Conservation (phyloP, 768 basidiomycete species). For the Tylopilus sp. region DNA sequence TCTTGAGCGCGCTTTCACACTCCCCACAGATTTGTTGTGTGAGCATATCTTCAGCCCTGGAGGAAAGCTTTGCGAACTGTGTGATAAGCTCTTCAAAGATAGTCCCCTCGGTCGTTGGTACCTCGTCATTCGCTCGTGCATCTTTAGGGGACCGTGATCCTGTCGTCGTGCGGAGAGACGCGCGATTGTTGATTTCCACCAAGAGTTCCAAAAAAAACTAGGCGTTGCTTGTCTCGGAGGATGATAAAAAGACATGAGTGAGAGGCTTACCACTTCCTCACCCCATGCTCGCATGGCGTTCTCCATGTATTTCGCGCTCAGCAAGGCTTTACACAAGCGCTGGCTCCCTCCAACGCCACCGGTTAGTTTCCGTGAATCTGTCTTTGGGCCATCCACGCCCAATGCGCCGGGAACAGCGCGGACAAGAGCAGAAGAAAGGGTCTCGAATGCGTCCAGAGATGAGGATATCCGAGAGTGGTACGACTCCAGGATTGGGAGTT, state of each 20-base stretch:
- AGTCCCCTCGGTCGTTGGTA: constrained; percentile 51
- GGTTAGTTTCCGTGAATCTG: constrained; percentile 64
- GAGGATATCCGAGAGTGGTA: constrained; percentile 77
- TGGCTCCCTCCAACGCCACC: constrained; percentile 81
- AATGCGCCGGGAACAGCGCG: constrained; percentile 92
- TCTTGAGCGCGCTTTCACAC: constrained; percentile 69
- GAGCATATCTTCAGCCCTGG: constrained; percentile 85
- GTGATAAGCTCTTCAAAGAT: constrained; percentile 77
- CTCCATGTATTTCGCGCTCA: constrained; percentile 76
- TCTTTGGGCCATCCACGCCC: constrained; percentile 41
- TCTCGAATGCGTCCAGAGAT: constrained; percentile 93
- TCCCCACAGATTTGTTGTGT: constrained; percentile 80
- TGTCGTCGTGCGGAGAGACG: constrained; percentile 54
- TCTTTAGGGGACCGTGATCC: constrained; percentile 43
- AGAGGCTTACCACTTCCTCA: constrained; percentile 76
- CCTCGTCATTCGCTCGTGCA: constrained; percentile 9
- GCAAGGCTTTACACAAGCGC: constrained; percentile 78
- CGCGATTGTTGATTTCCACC: constrained; percentile 67
- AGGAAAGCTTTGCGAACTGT: constrained; percentile 56
- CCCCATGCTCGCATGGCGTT: constrained; percentile 76
- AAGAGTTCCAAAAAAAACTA: constrained; percentile 94
- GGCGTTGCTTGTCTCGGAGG: constrained; percentile 3
- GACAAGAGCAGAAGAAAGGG: constrained; percentile 80
- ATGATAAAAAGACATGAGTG: background rate
- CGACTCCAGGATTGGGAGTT: constrained; percentile 76